These are phyloP conservation scores for Raffaelea albimanens DNA, from an alignment of 2,329 filamentous ascomycete genomes.

Conservation along the genomic window DNA sequence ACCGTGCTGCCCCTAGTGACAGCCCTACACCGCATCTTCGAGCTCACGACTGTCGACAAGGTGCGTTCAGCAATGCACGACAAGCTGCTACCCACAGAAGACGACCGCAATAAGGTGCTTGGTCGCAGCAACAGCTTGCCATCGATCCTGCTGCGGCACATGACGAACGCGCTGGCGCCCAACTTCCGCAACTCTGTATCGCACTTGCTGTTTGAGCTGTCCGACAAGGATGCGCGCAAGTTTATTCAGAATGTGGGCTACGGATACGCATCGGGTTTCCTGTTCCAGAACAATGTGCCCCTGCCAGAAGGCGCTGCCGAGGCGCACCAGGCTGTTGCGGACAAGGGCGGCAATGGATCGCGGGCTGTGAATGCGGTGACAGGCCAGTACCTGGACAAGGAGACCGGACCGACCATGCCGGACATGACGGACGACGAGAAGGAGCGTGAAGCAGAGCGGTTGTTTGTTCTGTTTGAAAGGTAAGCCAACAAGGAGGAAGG, in stretches of 20 bases:
- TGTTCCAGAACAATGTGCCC: conserved; percentile 74
- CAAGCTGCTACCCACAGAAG: conserved; percentile 63
- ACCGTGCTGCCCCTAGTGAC: conserved; percentile 65
- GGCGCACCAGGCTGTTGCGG: conserved; percentile 13
- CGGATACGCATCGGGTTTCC: conserved; percentile 82
- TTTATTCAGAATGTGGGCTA: conserved; percentile 93
- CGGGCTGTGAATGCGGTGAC: conserved; percentile 70
- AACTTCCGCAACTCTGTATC: conserved; percentile 67
- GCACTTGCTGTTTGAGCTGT: conserved; percentile 77
- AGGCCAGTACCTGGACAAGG: conserved; percentile 66
- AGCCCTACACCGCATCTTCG: conserved; percentile 61
- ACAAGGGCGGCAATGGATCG: conserved; percentile 1
- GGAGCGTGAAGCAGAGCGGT: conserved; percentile 76
- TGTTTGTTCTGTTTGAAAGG: conserved; percentile 89
- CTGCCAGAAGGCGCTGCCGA: conserved; percentile 50
- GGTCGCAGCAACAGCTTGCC: conserved; percentile 67
- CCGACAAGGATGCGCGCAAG: conserved; percentile 64
- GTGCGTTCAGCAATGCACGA: conserved; percentile 55
- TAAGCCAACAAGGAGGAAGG: too few species aligned
- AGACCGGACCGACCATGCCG: conserved; percentile 47
- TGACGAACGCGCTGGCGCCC: conserved; percentile 62
- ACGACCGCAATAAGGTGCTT: conserved; percentile 67
- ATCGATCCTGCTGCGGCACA: conserved; percentile 67
- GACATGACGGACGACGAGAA: conserved; percentile 90
- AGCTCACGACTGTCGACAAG: conserved; percentile 43